phyloP scores from a whole-genome alignment of 805 yeast genomes.

The Teunomyces stri region DNA sequence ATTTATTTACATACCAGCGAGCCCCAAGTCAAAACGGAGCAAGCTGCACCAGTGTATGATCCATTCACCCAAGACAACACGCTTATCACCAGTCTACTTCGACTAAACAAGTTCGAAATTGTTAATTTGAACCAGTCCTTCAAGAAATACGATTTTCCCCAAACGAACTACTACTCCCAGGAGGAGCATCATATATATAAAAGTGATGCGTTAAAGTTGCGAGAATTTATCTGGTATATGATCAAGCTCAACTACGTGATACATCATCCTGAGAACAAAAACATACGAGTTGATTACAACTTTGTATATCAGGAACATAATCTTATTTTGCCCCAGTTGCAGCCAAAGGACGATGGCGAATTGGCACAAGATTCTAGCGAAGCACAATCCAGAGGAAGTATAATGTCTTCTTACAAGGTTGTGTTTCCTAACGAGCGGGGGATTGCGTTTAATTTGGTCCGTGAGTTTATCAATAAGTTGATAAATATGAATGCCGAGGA shows the following conservation, averaged over 20 bases:
- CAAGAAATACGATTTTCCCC: conserved; percentile 20
- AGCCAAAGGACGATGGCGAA: background rate
- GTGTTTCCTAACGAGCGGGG: conserved; percentile 21
- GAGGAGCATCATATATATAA: background rate
- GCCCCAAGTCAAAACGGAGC: background rate
- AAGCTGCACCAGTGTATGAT: background rate
- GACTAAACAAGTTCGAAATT: conserved; percentile 25
- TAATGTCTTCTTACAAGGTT: conserved; percentile 6
- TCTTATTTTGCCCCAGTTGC: conserved; percentile 2
- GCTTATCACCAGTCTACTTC: conserved; percentile 5
- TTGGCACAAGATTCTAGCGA: background rate
- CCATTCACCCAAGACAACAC: background rate
- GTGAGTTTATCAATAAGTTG: conserved; percentile 18
- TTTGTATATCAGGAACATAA: conserved; percentile 9
- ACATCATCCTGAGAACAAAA: conserved; percentile 8
- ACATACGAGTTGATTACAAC: conserved; percentile 13
- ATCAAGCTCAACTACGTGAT: conserved; percentile 21
- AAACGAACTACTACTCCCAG: conserved; percentile 6
- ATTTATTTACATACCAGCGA: conserved; percentile 7
- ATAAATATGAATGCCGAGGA: conserved; percentile 6
- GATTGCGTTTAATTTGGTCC: conserved; percentile 18
- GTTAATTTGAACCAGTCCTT: conserved; percentile 18
- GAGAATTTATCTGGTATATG: conserved; percentile 30
- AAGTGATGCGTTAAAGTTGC: conserved; percentile 26
- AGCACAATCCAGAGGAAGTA: background rate